These are phyloP conservation scores for Elsinoe australis DNA, from an alignment of 2,329 filamentous ascomycete species.

Conservation along the genomic window DNA sequence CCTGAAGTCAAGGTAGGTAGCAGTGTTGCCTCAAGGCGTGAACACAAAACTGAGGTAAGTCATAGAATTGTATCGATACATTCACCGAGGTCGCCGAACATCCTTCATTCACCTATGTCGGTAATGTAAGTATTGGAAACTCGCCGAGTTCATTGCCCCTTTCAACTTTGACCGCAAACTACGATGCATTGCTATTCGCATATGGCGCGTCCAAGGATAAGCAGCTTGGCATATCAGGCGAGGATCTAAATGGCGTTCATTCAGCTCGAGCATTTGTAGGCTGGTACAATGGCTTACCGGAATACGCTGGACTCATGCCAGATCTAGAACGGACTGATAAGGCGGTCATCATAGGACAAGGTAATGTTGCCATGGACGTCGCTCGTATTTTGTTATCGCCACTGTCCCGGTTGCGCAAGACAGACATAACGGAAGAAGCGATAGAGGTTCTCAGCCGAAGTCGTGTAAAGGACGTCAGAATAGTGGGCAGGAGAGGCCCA, in stretches of 20 bases:
- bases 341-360: constrained; percentile 84
- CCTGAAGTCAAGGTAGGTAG: constrained; percentile 82
- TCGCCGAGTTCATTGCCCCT: constrained; percentile 52
- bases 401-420: constrained; percentile 64
- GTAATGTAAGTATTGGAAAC: constrained; percentile 74
- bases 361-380: constrained; percentile 92
- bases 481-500: constrained; percentile 85
- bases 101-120: constrained; percentile 79
- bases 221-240: constrained; percentile 69
- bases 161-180: constrained; percentile 63
- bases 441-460: constrained; percentile 65
- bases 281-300: constrained; percentile 95
- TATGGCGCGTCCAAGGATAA: constrained; percentile 86
- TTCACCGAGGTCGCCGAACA: constrained; percentile 82
- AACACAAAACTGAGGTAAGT: constrained; percentile 24
- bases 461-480: constrained; percentile 67
- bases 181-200: constrained; percentile 85
- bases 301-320: constrained; percentile 64
- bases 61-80: constrained; percentile 85
- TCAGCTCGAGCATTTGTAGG: constrained; percentile 91
- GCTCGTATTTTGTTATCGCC: constrained; percentile 77
- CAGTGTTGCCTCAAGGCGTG: constrained; percentile 1
- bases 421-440: constrained; percentile 83
- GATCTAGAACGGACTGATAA: constrained; percentile 68
- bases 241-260: constrained; percentile 68